Conservation (phyloP, 2,329 filamentous ascomycete species). For the Exophiala oligosperma region DNA sequence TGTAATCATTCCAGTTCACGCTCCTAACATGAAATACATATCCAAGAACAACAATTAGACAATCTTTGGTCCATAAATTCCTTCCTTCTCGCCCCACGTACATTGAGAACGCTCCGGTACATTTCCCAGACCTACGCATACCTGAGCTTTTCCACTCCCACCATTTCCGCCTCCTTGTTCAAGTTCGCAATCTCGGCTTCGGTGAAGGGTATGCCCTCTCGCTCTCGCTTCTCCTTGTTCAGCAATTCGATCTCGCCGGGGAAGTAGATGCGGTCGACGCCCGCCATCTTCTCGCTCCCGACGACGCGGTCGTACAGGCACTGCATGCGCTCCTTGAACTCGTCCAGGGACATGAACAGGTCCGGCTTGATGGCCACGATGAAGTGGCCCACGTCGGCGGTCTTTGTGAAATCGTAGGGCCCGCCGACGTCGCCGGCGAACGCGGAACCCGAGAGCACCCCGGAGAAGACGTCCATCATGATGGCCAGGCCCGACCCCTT, state of each 20-base stretch:
- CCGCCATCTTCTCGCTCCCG: slow-evolving; percentile 53
- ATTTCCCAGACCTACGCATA: too few relatives aligned
- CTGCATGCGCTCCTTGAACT: slow-evolving; percentile 64
- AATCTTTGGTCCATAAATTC: too few relatives aligned
- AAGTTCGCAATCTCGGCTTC: slow-evolving; percentile 50
- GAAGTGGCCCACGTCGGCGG: slow-evolving; percentile 74
- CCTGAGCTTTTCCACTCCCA: slow-evolving; percentile 31
- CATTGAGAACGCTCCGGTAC: too few relatives aligned
- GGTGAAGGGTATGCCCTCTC: slow-evolving; percentile 51
- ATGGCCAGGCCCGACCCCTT: slow-evolving; percentile 76
- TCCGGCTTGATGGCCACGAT: slow-evolving; percentile 71
- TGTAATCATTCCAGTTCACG: too few relatives aligned
- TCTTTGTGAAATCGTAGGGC: slow-evolving; percentile 70
- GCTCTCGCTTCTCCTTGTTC: slow-evolving; percentile 40
- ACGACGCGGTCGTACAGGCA: slow-evolving; percentile 58
- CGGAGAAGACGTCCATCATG: slow-evolving; percentile 90
- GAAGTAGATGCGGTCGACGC: slow-evolving; percentile 57
- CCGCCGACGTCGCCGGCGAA: slow-evolving; percentile 76
- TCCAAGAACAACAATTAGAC: too few relatives aligned
- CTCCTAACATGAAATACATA: too few relatives aligned
- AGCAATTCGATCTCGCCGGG: slow-evolving; percentile 59
- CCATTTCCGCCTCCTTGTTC: slow-evolving; percentile 51
- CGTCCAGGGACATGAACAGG: slow-evolving; percentile 68
- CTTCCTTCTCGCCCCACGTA: too few relatives aligned
- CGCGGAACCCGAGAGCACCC: slow-evolving; percentile 70